Conservation (phyloP, 495 filamentous ascomycete genomes). For the Penicillium antarcticum region DNA sequence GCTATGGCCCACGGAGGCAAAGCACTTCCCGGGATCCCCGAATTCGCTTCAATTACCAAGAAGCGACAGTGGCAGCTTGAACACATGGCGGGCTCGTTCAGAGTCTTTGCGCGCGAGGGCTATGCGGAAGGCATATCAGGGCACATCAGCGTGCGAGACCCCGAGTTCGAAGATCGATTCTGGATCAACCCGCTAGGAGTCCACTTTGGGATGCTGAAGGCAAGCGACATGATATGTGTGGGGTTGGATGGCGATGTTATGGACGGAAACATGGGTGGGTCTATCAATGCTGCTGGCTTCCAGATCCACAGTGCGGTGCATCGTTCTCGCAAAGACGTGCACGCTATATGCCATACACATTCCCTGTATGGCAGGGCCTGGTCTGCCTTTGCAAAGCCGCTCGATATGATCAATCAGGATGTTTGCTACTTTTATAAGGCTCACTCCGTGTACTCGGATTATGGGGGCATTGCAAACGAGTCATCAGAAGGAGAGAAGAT, state of each 20-base stretch:
- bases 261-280: conserved; percentile 36
- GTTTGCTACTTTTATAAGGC: conserved; percentile 48
- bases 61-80: conserved; percentile 45
- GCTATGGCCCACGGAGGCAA: conserved; percentile 11
- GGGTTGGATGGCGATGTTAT: conserved; percentile 24
- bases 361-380: conserved; percentile 26
- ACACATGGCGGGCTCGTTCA: conserved; percentile 41
- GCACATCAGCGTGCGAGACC: conserved; percentile 28
- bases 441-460: conserved; percentile 49
- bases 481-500: conserved; percentile 49
- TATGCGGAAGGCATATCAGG: conserved; percentile 28
- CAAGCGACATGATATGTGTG: conserved; percentile 30
- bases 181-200: conserved; percentile 31
- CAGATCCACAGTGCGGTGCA: conserved; percentile 47
- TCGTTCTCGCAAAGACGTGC: conserved; percentile 24
- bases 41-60: conserved; percentile 33
- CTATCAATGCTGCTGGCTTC: conserved; percentile 56
- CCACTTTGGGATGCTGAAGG: conserved; percentile 32
- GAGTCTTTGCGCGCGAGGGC: conserved; percentile 22
- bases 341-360: conserved; percentile 34
- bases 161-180: conserved; percentile 17
- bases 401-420: conserved; percentile 43
- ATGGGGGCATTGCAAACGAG: conserved; percentile 54
- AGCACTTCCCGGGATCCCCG: conserved; percentile 37
- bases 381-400: conserved; percentile 20